These are phyloP conservation scores for Abelmoschus esculentus DNA, from an alignment of 345 rosid species.

Conservation along the genomic window DNA sequence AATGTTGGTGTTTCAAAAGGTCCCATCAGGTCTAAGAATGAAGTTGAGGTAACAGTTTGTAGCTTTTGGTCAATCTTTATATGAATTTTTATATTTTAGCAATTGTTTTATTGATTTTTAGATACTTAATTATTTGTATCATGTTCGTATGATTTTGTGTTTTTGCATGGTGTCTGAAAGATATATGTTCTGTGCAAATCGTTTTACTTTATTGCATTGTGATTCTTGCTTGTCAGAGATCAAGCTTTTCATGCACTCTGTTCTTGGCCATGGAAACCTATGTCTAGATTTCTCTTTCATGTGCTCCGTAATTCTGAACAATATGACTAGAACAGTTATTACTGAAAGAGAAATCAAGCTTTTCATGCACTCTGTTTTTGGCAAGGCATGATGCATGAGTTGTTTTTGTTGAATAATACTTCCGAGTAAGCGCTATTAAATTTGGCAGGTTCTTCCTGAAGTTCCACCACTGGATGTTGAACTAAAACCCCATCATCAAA, in stretches of 20 bases:
- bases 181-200: too few relatives aligned
- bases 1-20: constrained; percentile 28
- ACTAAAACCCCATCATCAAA: constrained; percentile 58
- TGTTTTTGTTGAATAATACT: not conserved
- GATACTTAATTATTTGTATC: not conserved
- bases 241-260: too few relatives aligned
- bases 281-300: not conserved
- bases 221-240: not conserved
- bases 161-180: not conserved
- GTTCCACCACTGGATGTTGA: constrained; percentile 62
- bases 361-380: too few relatives aligned
- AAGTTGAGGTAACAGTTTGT: constrained; percentile 43
- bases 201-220: not conserved
- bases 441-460: constrained; percentile 63
- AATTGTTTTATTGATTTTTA: not conserved
- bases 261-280: not conserved
- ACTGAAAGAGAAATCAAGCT: too few relatives aligned
- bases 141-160: not conserved
- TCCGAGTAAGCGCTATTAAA: not conserved
- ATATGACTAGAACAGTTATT: not conserved
- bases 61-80: not conserved
- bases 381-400: not conserved
- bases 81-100: not conserved
- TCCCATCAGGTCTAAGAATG: constrained; percentile 81
- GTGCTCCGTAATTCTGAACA: not conserved